Conservation (phyloP, 2,329 filamentous ascomycete genomes). For the Clarireedia monteithiana region DNA sequence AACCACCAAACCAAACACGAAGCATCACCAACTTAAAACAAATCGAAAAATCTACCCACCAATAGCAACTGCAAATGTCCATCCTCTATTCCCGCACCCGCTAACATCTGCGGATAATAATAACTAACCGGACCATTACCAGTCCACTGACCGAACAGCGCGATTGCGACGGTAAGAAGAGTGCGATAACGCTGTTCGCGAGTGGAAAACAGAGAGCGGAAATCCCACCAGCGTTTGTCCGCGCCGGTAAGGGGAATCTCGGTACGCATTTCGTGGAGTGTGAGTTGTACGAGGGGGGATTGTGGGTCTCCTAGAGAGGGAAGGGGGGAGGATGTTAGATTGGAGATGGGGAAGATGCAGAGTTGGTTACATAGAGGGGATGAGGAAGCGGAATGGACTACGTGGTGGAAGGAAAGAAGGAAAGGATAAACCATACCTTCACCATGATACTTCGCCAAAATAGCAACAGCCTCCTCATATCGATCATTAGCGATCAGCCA, state of each 20-base stretch:
- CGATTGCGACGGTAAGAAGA: constrained; percentile 28
- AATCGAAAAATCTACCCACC: background rate
- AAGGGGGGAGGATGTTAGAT: background rate
- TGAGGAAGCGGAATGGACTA: background rate
- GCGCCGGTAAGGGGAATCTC: constrained; percentile 23
- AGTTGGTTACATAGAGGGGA: background rate
- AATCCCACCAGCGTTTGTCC: constrained; percentile 30
- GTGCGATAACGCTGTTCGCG: constrained; percentile 23
- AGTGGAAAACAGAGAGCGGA: constrained; percentile 22
- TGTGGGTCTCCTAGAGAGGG: background rate
- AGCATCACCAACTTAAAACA: too few relatives aligned
- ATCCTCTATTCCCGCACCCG: constrained; percentile 22
- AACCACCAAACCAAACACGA: too few relatives aligned
- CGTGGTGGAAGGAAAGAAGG: background rate
- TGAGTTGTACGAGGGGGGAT: constrained; percentile 23
- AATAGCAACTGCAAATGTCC: constrained; percentile 35
- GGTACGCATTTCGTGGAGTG: constrained; percentile 24
- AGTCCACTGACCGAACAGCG: constrained; percentile 25
- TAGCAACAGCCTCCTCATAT: constrained; percentile 45
- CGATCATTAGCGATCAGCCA: constrained; percentile 50
- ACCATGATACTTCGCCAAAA: constrained; percentile 51
- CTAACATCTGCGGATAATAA: constrained; percentile 22
- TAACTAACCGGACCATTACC: constrained; percentile 29
- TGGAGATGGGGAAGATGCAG: background rate
- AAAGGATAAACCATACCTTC: constrained; percentile 28